Base-by-base conservation (phyloP, 768 basidiomycete species). In the Chalciporus sphaerocephalus region DNA sequence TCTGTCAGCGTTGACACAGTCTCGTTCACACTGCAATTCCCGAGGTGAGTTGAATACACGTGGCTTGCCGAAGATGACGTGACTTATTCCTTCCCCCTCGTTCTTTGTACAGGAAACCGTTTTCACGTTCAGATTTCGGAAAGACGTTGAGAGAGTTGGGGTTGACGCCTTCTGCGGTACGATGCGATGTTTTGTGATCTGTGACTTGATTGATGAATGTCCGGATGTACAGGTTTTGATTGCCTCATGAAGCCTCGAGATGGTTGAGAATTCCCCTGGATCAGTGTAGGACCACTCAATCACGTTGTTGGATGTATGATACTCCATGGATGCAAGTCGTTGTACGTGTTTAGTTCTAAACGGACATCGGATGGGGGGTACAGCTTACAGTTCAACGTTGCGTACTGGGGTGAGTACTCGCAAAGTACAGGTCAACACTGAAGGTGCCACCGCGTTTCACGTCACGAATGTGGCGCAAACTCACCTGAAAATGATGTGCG, bases 141-240 rank as follows among this genome's bases (percentile, higher is more conserved):
- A 85, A 83, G 63, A 83, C 84, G 17, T 63, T 97, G 54, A 80
- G 80, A 47, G 88, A 92, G 45, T 76, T 95, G 22, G 93, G 91
- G 5, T 69, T 97, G 50, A 93, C 92, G 16, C 93, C 93, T 1
- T 93, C 91, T 43, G 92, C 93, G 41, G 92, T 92, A 64, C 44
- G 78, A 32, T 38, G 15, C 0, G 50, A 28, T 35, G 10, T 37
- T 28, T 32, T 2, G 16, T 17, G 17, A 8, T 8, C 3, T 3
- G 22, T 5, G 7, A 33, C 34, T 0, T 11, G 6, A 17, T 33
- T 56, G 44, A 58, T 32, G 32, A n/a, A 30, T 15, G 15, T 7
- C 13, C n/a, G 15, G 4, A 15, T 24, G 44, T 37, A 15, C 20
- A 82, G 80, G 78, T 80, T 13, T 70, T 82, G 51, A 78, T 81